phyloP scores from a whole-genome alignment of 129 eudicot genomes.

The Flaveria brownii region DNA sequence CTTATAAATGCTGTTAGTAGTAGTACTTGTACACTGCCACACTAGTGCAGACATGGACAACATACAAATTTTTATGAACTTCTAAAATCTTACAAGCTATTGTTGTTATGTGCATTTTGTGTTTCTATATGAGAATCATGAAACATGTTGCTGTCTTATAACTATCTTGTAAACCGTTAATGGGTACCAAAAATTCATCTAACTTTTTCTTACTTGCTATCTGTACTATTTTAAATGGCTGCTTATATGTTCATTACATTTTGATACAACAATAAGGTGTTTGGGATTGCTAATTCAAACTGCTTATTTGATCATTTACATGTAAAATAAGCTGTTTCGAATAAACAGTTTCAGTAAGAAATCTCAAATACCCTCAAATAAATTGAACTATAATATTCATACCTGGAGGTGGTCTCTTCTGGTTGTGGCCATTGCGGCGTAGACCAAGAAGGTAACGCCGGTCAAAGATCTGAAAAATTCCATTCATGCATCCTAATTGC shows the following conservation, averaged over 20 bases:
- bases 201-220: neutral
- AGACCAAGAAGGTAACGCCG: conserved; percentile 61
- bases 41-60: neutral
- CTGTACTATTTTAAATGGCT: conserved; percentile 7
- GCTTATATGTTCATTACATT: neutral
- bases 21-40: conserved; percentile 11
- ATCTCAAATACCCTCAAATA: neutral
- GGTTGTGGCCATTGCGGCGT: conserved; percentile 44
- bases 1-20: conserved; percentile 8
- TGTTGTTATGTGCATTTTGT: neutral
- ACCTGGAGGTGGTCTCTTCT: conserved; percentile 67
- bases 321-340: neutral
- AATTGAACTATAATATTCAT: neutral
- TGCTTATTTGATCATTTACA: neutral
- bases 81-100: conserved; percentile 10
- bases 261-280: neutral
- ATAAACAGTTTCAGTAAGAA: neutral
- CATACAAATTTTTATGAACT: neutral
- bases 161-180: conserved; percentile 14
- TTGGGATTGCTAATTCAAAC: conserved; percentile 12
- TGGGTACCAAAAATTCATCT: neutral
- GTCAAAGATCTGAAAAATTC: conserved; percentile 80
- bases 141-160: conserved; percentile 18
- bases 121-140: conserved; percentile 17
- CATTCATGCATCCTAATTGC: conserved; percentile 95